Evolutionary conservation across 2,329 filamentous ascomycete species (phyloP), one percentile per base, ranked within the genome.

Genomic region (Didymella exigua): DNA sequence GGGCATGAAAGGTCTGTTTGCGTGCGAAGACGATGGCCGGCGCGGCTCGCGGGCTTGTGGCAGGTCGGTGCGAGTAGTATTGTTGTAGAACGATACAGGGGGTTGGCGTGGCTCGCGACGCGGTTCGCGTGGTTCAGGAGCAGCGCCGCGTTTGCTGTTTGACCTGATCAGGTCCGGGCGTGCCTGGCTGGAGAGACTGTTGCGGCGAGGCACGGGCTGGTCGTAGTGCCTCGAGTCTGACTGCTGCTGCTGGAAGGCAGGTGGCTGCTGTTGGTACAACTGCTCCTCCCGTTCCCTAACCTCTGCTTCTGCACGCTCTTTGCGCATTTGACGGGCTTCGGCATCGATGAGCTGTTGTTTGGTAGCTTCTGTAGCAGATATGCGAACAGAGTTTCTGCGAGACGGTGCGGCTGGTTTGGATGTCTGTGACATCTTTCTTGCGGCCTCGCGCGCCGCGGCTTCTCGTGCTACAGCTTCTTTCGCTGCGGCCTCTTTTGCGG

Each of bases 251-350:
- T 56, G 49, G 2, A 68, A 49, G 7, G 49, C 18, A 10, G 31
- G n/a, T 14, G 21, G 59, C 14, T 41, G 53, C 10, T 30, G 58
- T 38, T 49, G 43, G 38, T 66, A 59, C 13, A 46, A 51, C 5
- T 56, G 31, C 34, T 72, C 70, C 30, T 70, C 69, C 6, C 62
- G 62, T 18, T 71, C 69, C 9, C 64, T 57, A 13, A 54, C 62
- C 8, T 69, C 65, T n/a, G 66, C 56, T 2, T 59, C 59, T 10
- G 58, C 30, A 7, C 63, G 64, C 41, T 72, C 70, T 2, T 44
- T 41, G 13, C 59, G 57, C 67, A 72, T 70, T 7, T 62, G 60
- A 8, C 36, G 44, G 8, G 57, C 21, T 2, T 68, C 67, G 7
- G 65, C 66, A 2, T 57, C 59, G 1, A 72, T 44, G 7, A 71